Evolutionary conservation across 495 filamentous ascomycete genomes (phyloP).

Genomic region (Talaromyces trachyspermus): DNA sequence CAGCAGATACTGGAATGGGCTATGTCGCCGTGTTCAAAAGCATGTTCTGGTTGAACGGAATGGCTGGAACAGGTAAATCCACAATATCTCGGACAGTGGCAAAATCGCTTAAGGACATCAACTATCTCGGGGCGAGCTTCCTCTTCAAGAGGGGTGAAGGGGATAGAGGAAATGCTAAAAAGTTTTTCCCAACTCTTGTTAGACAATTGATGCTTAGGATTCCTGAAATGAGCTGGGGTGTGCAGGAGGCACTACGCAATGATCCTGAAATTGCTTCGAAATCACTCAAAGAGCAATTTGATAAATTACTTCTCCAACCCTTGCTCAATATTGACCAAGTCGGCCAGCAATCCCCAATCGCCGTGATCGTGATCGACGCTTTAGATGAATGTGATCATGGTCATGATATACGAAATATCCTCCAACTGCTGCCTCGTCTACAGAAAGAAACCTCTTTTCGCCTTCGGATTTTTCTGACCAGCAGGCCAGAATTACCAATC

Average conservation of each 20-base stretch:
- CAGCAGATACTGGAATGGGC: slow-evolving; percentile 25
- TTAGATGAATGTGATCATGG: slow-evolving; percentile 45
- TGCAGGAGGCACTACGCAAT: slow-evolving; percentile 30
- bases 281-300: slow-evolving; percentile 37
- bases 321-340: slow-evolving; percentile 11
- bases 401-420: slow-evolving; percentile 27
- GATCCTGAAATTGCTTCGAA: slow-evolving; percentile 29
- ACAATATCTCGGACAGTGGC: slow-evolving; percentile 31
- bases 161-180: slow-evolving; percentile 30
- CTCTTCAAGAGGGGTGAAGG: slow-evolving; percentile 46
- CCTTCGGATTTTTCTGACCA: slow-evolving; percentile 30
- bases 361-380: slow-evolving; percentile 43
- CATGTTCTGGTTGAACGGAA: slow-evolving; percentile 40
- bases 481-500: slow-evolving; percentile 40
- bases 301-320: slow-evolving; percentile 39
- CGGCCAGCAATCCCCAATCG: slow-evolving; percentile 5
- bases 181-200: slow-evolving; percentile 39
- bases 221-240: slow-evolving; percentile 17
- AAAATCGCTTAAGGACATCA: slow-evolving; percentile 4
- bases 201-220: slow-evolving; percentile 27
- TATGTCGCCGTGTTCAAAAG: slow-evolving; percentile 7
- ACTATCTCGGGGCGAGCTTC: slow-evolving; percentile 32
- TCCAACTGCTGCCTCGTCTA: slow-evolving; percentile 25
- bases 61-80: slow-evolving; percentile 40
- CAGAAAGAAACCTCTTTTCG: slow-evolving; percentile 10